phyloP scores from a whole-genome alignment of 108 stramenopile genomes.

The Conticribra guillardii region DNA sequence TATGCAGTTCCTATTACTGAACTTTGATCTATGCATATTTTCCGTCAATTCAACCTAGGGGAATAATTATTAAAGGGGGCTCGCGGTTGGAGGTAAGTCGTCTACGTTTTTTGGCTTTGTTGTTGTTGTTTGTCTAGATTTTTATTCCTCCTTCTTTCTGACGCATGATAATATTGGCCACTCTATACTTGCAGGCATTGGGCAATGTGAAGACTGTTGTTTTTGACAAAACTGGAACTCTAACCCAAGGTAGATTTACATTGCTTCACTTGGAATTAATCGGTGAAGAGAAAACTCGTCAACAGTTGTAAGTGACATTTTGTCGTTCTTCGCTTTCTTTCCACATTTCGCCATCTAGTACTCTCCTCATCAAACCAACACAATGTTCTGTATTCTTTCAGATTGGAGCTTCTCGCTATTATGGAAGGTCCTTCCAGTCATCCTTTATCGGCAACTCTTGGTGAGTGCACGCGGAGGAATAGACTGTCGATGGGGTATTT shows the following conservation, averaged over 20 bases:
- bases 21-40: too few relatives aligned
- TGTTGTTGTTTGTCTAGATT: too few relatives aligned
- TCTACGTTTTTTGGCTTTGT: not conserved
- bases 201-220: constrained; percentile 73
- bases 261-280: constrained; percentile 65
- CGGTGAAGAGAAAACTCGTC: constrained; percentile 43
- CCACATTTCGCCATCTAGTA: not conserved
- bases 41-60: too few relatives aligned
- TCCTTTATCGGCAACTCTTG: constrained; percentile 80
- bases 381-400: constrained; percentile 4
- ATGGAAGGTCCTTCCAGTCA: constrained; percentile 87
- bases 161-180: not conserved
- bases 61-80: constrained; percentile 90
- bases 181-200: constrained; percentile 38
- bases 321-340: not conserved
- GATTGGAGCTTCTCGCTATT: constrained; percentile 67
- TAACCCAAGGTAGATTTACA: constrained; percentile 81
- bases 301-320: constrained; percentile 46
- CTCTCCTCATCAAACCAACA: not conserved
- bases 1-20: too few relatives aligned
- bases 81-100: constrained; percentile 66
- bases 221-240: constrained; percentile 92
- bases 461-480: too few relatives aligned
- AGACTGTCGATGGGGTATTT: too few relatives aligned
- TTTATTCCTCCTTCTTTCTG: not conserved